Conservation (phyloP, 2,329 filamentous ascomycete species). For the Aspergillus pseudotamarii region DNA sequence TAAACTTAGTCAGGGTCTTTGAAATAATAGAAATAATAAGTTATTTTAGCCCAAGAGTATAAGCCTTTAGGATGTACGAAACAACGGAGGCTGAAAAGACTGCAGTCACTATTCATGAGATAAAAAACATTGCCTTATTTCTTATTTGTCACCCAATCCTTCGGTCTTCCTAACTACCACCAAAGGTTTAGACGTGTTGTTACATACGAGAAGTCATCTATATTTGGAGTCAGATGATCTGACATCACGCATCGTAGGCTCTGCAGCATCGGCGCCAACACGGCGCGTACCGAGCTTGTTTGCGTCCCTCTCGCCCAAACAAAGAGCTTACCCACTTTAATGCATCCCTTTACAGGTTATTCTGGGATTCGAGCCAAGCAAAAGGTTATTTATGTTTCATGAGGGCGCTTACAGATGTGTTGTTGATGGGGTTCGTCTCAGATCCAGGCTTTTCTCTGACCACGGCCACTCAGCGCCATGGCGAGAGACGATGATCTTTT, state of each 20-base stretch:
- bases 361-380: not conserved
- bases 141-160: not conserved
- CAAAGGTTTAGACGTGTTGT: not conserved
- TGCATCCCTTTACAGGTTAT: conserved; percentile 3
- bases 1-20: not conserved
- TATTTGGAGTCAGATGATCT: conserved; percentile 21
- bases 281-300: conserved; percentile 24
- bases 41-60: not conserved
- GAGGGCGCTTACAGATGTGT: conserved; percentile 30
- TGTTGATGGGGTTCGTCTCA: conserved; percentile 29
- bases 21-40: not conserved
- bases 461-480: conserved; percentile 19
- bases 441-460: conserved; percentile 11
- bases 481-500: conserved; percentile 16
- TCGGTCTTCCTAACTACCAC: not conserved
- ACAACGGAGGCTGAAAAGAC: not conserved
- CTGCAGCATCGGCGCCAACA: conserved; percentile 25
- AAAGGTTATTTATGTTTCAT: conserved; percentile 30
- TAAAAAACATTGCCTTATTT: not conserved
- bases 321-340: conserved; percentile 14
- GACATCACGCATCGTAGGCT: conserved; percentile 14
- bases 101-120: not conserved
- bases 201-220: conserved; percentile 3
- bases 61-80: not conserved
- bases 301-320: conserved; percentile 14